Conservation (phyloP, 1,284 basidiomycete genomes). For the Vanrija sp. region DNA sequence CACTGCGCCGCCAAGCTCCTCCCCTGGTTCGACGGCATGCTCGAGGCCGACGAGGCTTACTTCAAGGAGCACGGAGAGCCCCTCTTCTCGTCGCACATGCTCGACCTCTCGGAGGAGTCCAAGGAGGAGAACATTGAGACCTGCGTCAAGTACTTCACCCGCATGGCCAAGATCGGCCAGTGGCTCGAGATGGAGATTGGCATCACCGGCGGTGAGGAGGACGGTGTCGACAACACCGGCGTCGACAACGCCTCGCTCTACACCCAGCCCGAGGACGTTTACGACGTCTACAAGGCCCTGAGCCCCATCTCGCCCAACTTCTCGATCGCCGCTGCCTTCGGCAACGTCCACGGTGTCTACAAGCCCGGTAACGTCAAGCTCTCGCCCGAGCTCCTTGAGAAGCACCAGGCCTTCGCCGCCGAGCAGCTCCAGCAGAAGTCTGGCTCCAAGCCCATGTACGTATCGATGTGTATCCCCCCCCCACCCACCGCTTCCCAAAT, state of each 20-base stretch:
- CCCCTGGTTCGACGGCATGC: slow-evolving; percentile 99
- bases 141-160: slow-evolving; percentile 92
- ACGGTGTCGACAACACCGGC: slow-evolving; percentile 93
- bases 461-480: slow-evolving; percentile 13
- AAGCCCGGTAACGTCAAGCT: slow-evolving; percentile 92
- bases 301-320: slow-evolving; percentile 87
- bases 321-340: slow-evolving; percentile 87
- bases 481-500: slow-evolving; percentile 38
- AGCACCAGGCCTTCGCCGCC: slow-evolving; percentile 81
- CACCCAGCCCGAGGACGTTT: slow-evolving; percentile 97
- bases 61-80: slow-evolving; percentile 85
- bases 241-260: slow-evolving; percentile 93
- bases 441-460: slow-evolving; percentile 64
- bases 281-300: slow-evolving; percentile 82
- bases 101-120: slow-evolving; percentile 96
- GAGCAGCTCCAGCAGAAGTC: slow-evolving; percentile 63
- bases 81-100: slow-evolving; percentile 88
- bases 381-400: slow-evolving; percentile 83
- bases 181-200: slow-evolving; percentile 99
- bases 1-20: slow-evolving; percentile 99
- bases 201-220: slow-evolving; percentile 99
- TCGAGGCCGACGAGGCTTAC: slow-evolving; percentile 91
- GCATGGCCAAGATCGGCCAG: slow-evolving; percentile 85
- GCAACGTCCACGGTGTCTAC: slow-evolving; percentile 95
- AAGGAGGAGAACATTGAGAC: slow-evolving; percentile 96